Percentiles rank a stretch among this genome's conserved stretches.
Conservation (phyloP, 768 basidiomycete species). For the Collybiopsis luxurians region DNA sequence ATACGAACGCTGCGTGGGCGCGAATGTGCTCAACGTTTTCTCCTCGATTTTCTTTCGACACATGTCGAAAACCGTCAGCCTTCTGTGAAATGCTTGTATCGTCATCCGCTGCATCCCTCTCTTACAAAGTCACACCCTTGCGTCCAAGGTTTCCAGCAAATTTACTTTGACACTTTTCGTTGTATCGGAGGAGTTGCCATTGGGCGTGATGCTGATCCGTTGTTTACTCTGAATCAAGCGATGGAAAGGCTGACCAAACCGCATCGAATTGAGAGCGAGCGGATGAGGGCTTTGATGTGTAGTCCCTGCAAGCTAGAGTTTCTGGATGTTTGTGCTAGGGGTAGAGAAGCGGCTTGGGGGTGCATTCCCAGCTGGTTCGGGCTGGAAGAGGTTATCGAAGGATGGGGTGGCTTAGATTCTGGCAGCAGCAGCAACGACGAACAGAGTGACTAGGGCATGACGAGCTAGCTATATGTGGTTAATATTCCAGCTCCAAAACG, state of each 20-base stretch:
- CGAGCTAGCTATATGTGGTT: no score
- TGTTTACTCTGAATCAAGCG: constrained; percentile 67
- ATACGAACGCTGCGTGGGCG: constrained; percentile 56
- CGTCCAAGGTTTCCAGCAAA: constrained; percentile 70
- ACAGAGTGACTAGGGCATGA: background rate
- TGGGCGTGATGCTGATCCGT: constrained; percentile 72
- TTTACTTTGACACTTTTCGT: constrained; percentile 70
- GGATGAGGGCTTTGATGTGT: constrained; percentile 52
- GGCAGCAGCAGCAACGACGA: background rate
- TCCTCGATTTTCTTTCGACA: constrained; percentile 56
- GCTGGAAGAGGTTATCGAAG: background rate
- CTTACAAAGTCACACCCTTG: constrained; percentile 34
- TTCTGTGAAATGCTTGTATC: constrained; percentile 21
- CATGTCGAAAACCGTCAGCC: constrained; percentile 51
- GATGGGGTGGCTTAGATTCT: background rate
- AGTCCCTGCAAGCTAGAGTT: constrained; percentile 49
- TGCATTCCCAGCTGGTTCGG: background rate
- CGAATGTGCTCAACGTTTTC: constrained; percentile 59
- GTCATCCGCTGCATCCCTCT: constrained; percentile 18
- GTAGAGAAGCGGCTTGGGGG: background rate
- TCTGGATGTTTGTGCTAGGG: constrained; percentile 15
- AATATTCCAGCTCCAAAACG: no score
- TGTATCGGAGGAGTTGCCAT: constrained; percentile 68
- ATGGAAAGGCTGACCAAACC: constrained; percentile 69
- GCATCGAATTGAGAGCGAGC: constrained; percentile 65